Evolutionary conservation across 192 early-diverging fungal species (phyloP).

Genomic region (Backusella morwellensis): DNA sequence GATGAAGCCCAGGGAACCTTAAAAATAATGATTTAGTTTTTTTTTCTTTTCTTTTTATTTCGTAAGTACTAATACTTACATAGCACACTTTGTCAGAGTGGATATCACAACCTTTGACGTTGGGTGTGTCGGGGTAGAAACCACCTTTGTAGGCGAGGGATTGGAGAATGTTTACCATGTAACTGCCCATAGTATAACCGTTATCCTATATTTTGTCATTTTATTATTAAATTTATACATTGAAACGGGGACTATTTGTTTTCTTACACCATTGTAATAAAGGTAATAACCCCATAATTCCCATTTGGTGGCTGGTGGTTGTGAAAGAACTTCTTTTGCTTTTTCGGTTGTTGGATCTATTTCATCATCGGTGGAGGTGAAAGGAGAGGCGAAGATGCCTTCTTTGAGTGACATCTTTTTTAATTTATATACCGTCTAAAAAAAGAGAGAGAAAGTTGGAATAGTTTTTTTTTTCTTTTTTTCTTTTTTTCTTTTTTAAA

Average conservation of each 20-base stretch:
- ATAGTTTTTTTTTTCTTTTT: not conserved
- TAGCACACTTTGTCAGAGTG: slow-evolving; percentile 17
- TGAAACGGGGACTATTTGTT: not conserved
- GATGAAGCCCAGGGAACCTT: slow-evolving; percentile 12
- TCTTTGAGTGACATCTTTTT: not conserved
- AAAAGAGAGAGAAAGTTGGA: not conserved
- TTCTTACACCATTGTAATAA: slow-evolving; percentile 37
- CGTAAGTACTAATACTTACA: not conserved
- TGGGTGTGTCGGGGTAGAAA: slow-evolving; percentile 17
- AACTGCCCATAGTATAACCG: slow-evolving; percentile 33
- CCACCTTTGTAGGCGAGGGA: slow-evolving; percentile 27
- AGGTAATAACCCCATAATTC: slow-evolving; percentile 40
- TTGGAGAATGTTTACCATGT: slow-evolving; percentile 32
- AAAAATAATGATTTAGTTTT: no score
- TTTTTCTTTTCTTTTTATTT: no score
- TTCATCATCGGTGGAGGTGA: slow-evolving; percentile 23
- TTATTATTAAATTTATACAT: not conserved
- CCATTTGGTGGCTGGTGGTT: slow-evolving; percentile 28
- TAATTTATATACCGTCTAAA: not conserved
- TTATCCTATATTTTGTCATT: slow-evolving; percentile 20
- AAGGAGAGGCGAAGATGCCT: slow-evolving; percentile 24
- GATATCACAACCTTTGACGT: slow-evolving; percentile 18
- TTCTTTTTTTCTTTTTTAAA: not conserved
- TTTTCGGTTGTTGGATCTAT: slow-evolving; percentile 19
- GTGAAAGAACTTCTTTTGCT: slow-evolving; percentile 2